Evolutionary conservation across 169 alveolate species (phyloP), one percentile per base, ranked within the genome.

Genomic region (Plasmodium ovale): DNA sequence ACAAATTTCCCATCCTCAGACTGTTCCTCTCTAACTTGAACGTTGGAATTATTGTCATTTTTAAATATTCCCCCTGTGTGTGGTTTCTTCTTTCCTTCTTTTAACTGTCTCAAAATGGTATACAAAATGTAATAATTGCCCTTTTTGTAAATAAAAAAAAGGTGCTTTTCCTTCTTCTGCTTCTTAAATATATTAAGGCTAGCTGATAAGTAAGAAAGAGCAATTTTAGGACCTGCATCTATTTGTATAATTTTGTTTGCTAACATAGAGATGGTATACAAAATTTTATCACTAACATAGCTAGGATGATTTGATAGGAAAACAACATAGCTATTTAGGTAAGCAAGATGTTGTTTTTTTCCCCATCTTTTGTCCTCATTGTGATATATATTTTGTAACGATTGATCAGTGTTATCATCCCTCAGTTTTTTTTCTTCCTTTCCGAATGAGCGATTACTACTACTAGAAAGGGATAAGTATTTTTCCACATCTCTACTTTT

Each of bases 301-400:
- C 16, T 21, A 19, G 88, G 71, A 35, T 77, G 77, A 25, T 77
- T 77, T 7, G 77, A 60, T 25, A 77, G 37, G 37, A 77, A 77
- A 25, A 77, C 53, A 29, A 77, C 65, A 67, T 60, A 77, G 4
- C 77, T 62, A 35, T 77, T 77, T 56, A 77, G 53, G 35, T 77
- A 68, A 6, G 7, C 1, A 60, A 77, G 62, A 0, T 47, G 59
- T 64, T 44, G 49, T 39, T 16, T 42, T 47, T 47, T 47, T 47
- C 16, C 16, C 3, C 12, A 0, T 1, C 53, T 1, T 42, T 42
- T 42, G n/a, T n/a, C n/a, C 14, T 42, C 14, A 42, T 42, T 42
- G 1, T 42, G 7, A 42, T 42, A 42, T 42, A 42, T 42, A 42
- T 42, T 42, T 53, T 53, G 62, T 47, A 47, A 47, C 16, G 1